Evolutionary conservation across 805 yeast species (phyloP).

Genomic region (Saccharomyces paradoxus): DNA sequence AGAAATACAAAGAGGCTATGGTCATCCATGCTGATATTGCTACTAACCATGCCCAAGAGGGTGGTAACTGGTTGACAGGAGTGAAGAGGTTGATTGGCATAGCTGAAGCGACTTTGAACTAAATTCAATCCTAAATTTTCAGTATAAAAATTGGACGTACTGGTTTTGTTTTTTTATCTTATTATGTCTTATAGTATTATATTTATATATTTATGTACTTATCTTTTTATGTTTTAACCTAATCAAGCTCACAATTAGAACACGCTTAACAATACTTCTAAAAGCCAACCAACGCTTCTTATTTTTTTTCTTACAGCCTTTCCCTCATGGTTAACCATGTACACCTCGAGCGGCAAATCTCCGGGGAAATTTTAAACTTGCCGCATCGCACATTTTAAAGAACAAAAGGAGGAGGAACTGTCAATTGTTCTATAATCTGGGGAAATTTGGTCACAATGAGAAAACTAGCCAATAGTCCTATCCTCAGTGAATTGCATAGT

Average conservation of each 20-base stretch:
- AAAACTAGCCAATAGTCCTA: not conserved
- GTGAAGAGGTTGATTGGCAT: conserved; percentile 80
- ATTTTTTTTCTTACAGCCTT: not conserved
- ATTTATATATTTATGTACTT: not conserved
- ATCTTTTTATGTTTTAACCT: not conserved
- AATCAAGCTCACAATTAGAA: not conserved
- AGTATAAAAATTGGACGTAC: not conserved
- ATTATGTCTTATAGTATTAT: not conserved
- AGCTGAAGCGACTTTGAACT: conserved; percentile 38
- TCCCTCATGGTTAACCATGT: not conserved
- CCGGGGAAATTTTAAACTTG: not conserved
- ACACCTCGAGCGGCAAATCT: not conserved
- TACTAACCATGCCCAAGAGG: conserved; percentile 57
- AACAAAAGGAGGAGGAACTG: not conserved
- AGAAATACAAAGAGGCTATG: conserved; percentile 55
- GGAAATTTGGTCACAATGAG: not conserved
- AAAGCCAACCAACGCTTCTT: not conserved
- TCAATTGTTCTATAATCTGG: not conserved
- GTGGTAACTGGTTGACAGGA: conserved; percentile 90
- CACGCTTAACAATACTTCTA: not conserved
- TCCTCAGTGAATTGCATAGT: not conserved
- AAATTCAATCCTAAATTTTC: not conserved
- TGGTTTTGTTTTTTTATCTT: not conserved
- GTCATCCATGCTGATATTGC: conserved; percentile 50
- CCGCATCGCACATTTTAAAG: not conserved